Conservation (phyloP, 768 basidiomycete species). For the Russula earlei region DNA sequence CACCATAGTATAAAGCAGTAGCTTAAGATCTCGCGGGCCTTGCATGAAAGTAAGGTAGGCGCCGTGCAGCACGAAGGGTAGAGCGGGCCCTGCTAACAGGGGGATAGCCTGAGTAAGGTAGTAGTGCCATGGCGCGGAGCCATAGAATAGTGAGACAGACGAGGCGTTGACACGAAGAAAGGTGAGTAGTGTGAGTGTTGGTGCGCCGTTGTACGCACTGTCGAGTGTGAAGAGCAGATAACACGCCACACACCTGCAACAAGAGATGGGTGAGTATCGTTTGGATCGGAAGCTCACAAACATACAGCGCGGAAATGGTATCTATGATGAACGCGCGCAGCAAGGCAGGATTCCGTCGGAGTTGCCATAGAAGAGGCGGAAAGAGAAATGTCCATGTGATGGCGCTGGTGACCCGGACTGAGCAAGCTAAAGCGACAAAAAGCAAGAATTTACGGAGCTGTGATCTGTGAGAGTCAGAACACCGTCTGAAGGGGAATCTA, state of each 20-base stretch:
- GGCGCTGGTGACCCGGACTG: conserved; percentile 81
- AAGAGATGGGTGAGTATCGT: not conserved
- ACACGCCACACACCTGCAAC: conserved; percentile 10
- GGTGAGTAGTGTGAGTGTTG: conserved; percentile 68
- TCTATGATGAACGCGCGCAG: conserved; percentile 32
- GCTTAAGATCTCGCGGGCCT: conserved; percentile 22
- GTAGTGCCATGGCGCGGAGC: conserved; percentile 77
- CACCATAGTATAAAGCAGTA: conserved; percentile 39
- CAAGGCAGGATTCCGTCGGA: conserved; percentile 30
- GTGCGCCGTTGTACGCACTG: conserved; percentile 55
- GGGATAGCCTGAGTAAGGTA: conserved; percentile 83
- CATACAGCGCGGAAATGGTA: conserved; percentile 37
- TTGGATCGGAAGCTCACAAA: not conserved
- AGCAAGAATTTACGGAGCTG: conserved; percentile 31
- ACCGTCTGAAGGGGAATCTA: not conserved
- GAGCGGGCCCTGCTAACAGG: conserved; percentile 59
- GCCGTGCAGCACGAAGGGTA: conserved; percentile 68
- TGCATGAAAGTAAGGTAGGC: conserved; percentile 21
- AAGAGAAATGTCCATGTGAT: conserved; percentile 79
- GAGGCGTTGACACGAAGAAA: conserved; percentile 81
- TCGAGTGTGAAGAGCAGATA: conserved; percentile 37
- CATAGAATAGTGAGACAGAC: conserved; percentile 87
- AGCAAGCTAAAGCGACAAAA: conserved; percentile 70
- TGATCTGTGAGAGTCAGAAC: conserved; percentile 25
- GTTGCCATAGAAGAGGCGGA: conserved; percentile 43